Evolutionary conservation across 163 green algal genomes (phyloP), one percentile per base, ranked within the genome.

Genomic region (Chlamydomonas reinhardtii): DNA sequence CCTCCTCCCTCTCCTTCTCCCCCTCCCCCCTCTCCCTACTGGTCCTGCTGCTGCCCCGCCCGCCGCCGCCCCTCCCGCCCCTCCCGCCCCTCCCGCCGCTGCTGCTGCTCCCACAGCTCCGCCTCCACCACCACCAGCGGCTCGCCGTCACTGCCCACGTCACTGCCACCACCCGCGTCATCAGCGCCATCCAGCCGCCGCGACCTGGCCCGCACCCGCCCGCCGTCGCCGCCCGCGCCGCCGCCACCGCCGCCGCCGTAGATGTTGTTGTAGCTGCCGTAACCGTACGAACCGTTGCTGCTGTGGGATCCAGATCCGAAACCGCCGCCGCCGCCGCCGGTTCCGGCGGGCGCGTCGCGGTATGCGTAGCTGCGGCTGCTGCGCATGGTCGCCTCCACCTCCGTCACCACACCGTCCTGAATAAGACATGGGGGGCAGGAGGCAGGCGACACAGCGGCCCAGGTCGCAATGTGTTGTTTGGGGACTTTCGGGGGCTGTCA

Each of bases 131-230:
- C 76, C 37, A 24, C 0, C 16, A 83, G 62, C 35, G 66, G 77
- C 48, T 85, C 77, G 8, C 77, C 77, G 48, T 85, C 77, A 32
- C 77, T 85, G 4, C 77, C 77, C 66, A 85, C 48, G 16, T 76
- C 48, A 4, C 35, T 25, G 8, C 22, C 37, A 5, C 0, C 62
- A 2, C 29, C 76, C 64, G 15, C 12, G 1, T 61, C 76, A 29
- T 68, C 39, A 0, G 29, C 76, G 62, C 35, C 16, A 9, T 31
- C 39, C 16, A 32, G 56, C 27, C 6, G 34, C 54, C 32, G 32
- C 25, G 25, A 0, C 61, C 17, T 11, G 32, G 25, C 31, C 31
- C 31, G 15, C 8, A 12, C 2, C 22, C 29, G 20, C 39, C 73
- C 22, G 43, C 74, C 74, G 22, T 9, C 20, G 32, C 74, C 74